Evolutionary conservation across 129 eudicot species (phyloP).

Genomic region (Lonicera japonica): DNA sequence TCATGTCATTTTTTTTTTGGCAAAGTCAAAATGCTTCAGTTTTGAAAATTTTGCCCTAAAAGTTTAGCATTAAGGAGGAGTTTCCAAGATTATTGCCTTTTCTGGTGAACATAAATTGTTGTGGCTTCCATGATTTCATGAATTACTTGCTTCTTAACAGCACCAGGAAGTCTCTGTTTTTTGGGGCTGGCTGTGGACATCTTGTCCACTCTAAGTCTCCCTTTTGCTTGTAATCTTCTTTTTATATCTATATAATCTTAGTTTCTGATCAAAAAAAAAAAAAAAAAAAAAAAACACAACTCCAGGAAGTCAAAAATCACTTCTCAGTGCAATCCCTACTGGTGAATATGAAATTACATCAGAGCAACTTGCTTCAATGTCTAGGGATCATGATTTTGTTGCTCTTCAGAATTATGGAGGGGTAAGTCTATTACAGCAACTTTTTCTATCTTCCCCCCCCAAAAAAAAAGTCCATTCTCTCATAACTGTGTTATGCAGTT

Average conservation of each 20-base stretch:
- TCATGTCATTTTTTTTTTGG: too few relatives aligned
- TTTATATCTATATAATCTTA: too few relatives aligned
- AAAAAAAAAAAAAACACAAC: too few relatives aligned
- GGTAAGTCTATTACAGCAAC: constrained; percentile 33
- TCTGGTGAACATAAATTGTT: neutral
- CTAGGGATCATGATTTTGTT: constrained; percentile 64
- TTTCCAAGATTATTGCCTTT: neutral
- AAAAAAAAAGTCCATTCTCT: neutral
- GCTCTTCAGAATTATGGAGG: constrained; percentile 68
- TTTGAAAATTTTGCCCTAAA: neutral
- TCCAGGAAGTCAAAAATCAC: constrained; percentile 35
- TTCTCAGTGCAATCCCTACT: constrained; percentile 33
- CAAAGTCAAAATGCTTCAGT: neutral
- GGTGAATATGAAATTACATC: constrained; percentile 55
- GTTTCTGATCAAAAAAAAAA: too few relatives aligned
- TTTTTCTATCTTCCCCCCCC: neutral
- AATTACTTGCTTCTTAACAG: constrained; percentile 14
- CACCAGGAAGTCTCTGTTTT: too few relatives aligned
- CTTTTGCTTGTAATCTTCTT: too few relatives aligned
- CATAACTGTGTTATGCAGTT: neutral
- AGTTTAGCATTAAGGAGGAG: neutral
- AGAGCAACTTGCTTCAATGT: constrained; percentile 58
- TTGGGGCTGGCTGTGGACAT: too few relatives aligned
- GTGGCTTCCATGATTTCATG: constrained; percentile 1
- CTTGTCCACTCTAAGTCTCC: too few relatives aligned